Evolutionary conservation across 257 asterid genomes (phyloP).

Genomic region (Nicotiana tomentosiformis): DNA sequence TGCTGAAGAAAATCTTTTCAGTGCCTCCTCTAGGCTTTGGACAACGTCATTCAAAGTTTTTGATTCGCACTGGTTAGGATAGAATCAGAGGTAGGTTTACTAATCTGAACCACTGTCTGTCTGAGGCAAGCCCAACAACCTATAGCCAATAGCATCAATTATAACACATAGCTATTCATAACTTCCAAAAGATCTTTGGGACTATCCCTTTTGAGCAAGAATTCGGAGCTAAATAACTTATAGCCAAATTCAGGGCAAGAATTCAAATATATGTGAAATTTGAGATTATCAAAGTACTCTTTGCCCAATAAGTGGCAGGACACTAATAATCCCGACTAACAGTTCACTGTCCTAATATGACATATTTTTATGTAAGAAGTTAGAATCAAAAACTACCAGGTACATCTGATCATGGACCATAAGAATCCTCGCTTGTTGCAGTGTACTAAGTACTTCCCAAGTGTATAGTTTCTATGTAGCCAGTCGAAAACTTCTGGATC

Average conservation of each 20-base stretch:
- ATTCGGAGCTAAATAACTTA: neutral
- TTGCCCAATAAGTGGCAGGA: neutral
- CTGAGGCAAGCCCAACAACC: neutral
- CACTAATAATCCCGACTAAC: neutral
- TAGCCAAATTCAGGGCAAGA: neutral
- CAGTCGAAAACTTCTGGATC: neutral
- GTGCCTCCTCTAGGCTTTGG: neutral
- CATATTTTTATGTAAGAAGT: neutral
- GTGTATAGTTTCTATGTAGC: neutral
- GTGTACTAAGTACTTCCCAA: neutral
- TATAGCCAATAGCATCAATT: neutral
- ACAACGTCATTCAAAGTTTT: neutral
- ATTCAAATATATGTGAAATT: neutral
- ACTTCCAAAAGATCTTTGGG: neutral
- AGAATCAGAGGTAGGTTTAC: neutral
- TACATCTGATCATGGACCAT: neutral
- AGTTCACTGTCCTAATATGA: neutral
- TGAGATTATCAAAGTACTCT: neutral
- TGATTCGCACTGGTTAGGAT: neutral
- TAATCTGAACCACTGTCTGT: neutral
- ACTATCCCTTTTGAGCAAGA: neutral
- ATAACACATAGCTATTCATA: neutral
- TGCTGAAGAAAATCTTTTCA: neutral
- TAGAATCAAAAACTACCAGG: neutral
- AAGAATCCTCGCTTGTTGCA: neutral